These are phyloP conservation scores for Fusarium continuum DNA, from an alignment of 2,329 filamentous ascomycete genomes.

Conservation along the genomic window DNA sequence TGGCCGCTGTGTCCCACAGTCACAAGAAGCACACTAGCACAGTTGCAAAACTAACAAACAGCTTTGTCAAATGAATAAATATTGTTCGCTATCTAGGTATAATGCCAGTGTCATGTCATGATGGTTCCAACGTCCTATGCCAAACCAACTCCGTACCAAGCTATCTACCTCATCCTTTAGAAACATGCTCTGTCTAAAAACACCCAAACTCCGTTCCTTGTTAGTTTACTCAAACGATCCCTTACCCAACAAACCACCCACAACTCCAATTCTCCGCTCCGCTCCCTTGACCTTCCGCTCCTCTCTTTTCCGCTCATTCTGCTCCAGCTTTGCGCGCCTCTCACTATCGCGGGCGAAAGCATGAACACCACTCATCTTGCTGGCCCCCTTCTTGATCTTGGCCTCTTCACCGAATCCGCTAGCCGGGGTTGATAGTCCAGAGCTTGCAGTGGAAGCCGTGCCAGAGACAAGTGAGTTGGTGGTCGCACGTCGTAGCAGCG, in stretches of 20 bases:
- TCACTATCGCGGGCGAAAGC: slow-evolving; percentile 69
- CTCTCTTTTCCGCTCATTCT: slow-evolving; percentile 67
- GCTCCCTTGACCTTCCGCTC: slow-evolving; percentile 66
- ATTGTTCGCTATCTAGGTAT: slow-evolving; percentile 4
- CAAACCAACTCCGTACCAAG: slow-evolving; percentile 31
- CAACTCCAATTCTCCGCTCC: slow-evolving; percentile 63
- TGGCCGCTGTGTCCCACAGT: no score
- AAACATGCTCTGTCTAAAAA: slow-evolving; percentile 1
- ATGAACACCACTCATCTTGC: slow-evolving; percentile 68
- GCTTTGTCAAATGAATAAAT: not conserved
- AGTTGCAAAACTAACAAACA: not conserved
- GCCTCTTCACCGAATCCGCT: slow-evolving; percentile 57
- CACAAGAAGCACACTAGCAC: not conserved
- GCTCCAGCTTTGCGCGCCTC: slow-evolving; percentile 61
- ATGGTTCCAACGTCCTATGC: slow-evolving; percentile 1
- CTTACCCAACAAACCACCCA: slow-evolving; percentile 66
- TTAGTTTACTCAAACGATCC: slow-evolving; percentile 55
- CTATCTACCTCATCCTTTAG: not conserved
- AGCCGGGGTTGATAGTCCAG: slow-evolving; percentile 47
- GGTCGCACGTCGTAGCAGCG: slow-evolving; percentile 77
- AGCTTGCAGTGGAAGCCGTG: slow-evolving; percentile 46
- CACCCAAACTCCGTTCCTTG: slow-evolving; percentile 20
- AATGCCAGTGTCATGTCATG: slow-evolving; percentile 3
- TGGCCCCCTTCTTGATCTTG: slow-evolving; percentile 68
- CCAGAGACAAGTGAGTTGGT: slow-evolving; percentile 66